Percentiles rank a stretch among this genome's conserved stretches.
These are phyloP conservation scores for Leishmania mexicana DNA, from an alignment of 208 protist species.

Conservation along the genomic window DNA sequence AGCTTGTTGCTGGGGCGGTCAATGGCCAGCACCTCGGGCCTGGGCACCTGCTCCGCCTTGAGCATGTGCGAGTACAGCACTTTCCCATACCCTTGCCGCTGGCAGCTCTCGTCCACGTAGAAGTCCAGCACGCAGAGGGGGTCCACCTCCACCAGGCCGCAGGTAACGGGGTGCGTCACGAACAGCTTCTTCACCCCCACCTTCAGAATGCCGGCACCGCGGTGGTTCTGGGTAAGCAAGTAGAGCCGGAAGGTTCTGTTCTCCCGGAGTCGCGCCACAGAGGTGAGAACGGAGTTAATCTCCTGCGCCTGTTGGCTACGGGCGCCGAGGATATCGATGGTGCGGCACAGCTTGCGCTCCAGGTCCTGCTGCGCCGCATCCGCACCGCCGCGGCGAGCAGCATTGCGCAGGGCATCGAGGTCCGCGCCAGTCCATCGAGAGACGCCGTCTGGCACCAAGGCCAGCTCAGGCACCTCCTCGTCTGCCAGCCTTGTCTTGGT, in stretches of 20 bases:
- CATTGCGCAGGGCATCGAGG: constrained; percentile 39
- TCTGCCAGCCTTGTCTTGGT: constrained; percentile 8
- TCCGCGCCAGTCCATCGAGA: constrained; percentile 54
- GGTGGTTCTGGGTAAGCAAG: constrained; percentile 48
- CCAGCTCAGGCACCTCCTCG: constrained; percentile 26
- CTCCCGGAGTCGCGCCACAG: constrained; percentile 57
- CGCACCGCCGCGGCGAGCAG: constrained; percentile 9
- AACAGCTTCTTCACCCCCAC: constrained; percentile 92
- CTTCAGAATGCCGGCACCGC: constrained; percentile 89
- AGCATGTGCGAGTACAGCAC: constrained; percentile 85
- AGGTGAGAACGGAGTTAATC: constrained; percentile 64
- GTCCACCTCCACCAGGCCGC: constrained; percentile 81
- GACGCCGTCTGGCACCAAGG: constrained; percentile 59
- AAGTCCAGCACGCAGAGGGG: constrained; percentile 95
- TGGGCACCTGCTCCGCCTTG: constrained; percentile 16
- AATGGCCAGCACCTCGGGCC: constrained; percentile 80
- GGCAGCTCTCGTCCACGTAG: constrained; percentile 87
- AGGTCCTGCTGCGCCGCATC: constrained; percentile 25
- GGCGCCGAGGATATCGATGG: constrained; percentile 81
- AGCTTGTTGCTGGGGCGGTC: constrained; percentile 93
- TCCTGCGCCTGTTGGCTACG: constrained; percentile 64
- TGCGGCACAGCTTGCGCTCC: constrained; percentile 45
- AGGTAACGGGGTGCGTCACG: constrained; percentile 54
- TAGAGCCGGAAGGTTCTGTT: constrained; percentile 68
- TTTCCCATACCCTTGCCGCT: constrained; percentile 86